Base-by-base conservation (phyloP, 2,329 filamentous ascomycete genomes). In the Fusarium sp. region DNA sequence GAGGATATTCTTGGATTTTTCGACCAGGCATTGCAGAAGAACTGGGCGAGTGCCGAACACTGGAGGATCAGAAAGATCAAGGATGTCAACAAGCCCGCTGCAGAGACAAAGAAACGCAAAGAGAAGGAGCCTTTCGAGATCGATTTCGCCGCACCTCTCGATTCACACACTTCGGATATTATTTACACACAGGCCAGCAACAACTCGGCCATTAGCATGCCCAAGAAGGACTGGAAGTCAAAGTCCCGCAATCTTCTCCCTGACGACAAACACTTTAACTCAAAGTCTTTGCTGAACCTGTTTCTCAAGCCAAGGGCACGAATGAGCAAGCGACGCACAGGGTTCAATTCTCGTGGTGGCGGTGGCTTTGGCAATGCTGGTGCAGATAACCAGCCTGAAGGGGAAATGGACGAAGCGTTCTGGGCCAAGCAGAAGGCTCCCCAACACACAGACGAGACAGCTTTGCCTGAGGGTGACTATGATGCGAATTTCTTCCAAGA, bases 1-100 rank as follows among this genome's bases (percentile, higher is more conserved):
- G 93, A 98, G 72, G 95, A 97, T 73, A 97, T 99, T 58, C 85
- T 99, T n/a, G 91, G 92, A 75, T 99, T 98, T 81, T 99, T 99
- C 76, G 96, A 99, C 77, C 93, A 97, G 75, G 94, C 95, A 4
- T 82, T 98, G 41, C 93, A 96, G 76, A 98, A 97, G 85, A 97
- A 97, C 75, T 99, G 96, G 95, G 91, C 91, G 8, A 96, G 94
- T 47, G 95, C 96, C n/a, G 96, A 98, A 77, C 96, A 99, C 79
- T 99, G 96, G 96, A 91, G 95, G 70, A 98, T 99, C 76, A 88
- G 92, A 66, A 93, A 94, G 75, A 96, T 99, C 78, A 98, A 98
- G 75, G 88, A 90, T 67, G 81, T 85, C 74, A 86, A 84, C 73
- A 94, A 94, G 78, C 84, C 88, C 10, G 82, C 86, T 11, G 83